phyloP scores from a whole-genome alignment of 1,284 basidiomycete genomes.

The Puccinia horiana region DNA sequence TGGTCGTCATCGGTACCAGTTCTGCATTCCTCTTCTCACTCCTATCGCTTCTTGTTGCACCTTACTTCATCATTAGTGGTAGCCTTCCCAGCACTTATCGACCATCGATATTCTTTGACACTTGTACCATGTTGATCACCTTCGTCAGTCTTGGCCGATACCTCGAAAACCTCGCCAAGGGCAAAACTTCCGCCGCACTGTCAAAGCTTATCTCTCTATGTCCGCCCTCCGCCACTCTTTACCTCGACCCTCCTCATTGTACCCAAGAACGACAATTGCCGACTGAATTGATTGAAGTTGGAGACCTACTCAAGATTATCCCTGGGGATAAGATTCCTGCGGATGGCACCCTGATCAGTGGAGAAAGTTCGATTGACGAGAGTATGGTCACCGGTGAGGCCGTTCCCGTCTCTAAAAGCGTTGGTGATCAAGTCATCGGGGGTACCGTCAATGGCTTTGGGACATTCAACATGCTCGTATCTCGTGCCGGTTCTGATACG shows the following conservation, averaged over 20 bases:
- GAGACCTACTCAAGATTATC: constrained; percentile 88
- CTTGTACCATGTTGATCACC: constrained; percentile 96
- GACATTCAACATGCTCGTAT: constrained; percentile 92
- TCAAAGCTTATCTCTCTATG: constrained; percentile 93
- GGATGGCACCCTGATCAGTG: constrained; percentile 83
- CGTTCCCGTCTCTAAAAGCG: constrained; percentile 79
- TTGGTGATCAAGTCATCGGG: constrained; percentile 83
- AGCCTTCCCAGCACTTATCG: constrained; percentile 67
- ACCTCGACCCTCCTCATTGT: constrained; percentile 75
- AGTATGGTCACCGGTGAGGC: constrained; percentile 97
- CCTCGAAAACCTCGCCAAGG: constrained; percentile 94
- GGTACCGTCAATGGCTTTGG: constrained; percentile 96
- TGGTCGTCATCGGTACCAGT: constrained; percentile 91
- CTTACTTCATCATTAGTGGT: constrained; percentile 61
- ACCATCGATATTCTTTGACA: constrained; percentile 95
- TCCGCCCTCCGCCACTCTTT: constrained; percentile 92
- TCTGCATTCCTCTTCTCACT: constrained; percentile 90
- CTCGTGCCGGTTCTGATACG: constrained; percentile 91
- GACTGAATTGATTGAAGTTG: constrained; percentile 90
- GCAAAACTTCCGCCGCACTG: constrained; percentile 91
- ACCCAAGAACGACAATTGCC: constrained; percentile 84
- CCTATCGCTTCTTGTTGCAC: constrained; percentile 69
- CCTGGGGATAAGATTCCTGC: constrained; percentile 97
- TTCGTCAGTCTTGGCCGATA: constrained; percentile 94
- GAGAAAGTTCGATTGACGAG: constrained; percentile 87